These are phyloP conservation scores for Pyrenopolyporus hunteri DNA, from an alignment of 495 filamentous ascomycete species.

Conservation along the genomic window DNA sequence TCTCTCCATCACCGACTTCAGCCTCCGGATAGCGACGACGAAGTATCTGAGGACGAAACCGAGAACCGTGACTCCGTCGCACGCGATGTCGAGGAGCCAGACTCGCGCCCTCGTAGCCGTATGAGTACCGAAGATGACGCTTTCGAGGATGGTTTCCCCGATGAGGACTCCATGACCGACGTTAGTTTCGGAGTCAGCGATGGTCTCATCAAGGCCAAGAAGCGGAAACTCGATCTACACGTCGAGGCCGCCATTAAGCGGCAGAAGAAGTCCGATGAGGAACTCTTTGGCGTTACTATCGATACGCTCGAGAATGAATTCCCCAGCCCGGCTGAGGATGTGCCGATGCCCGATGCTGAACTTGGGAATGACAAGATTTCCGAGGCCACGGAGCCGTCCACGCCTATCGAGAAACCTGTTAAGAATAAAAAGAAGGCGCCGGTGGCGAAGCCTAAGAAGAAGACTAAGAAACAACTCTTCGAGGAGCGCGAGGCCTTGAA, in stretches of 20 bases:
- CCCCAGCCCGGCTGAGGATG: slow-evolving; percentile 49
- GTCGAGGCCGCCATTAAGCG: slow-evolving; percentile 69
- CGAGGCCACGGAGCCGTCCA: slow-evolving; percentile 36
- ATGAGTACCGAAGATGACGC: slow-evolving; percentile 71
- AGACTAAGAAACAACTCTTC: slow-evolving; percentile 75
- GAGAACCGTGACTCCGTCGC: slow-evolving; percentile 60
- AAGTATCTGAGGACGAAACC: slow-evolving; percentile 56
- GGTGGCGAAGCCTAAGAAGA: slow-evolving; percentile 63
- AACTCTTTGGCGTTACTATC: slow-evolving; percentile 70
- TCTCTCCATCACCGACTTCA: slow-evolving; percentile 61
- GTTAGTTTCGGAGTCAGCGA: slow-evolving; percentile 57
- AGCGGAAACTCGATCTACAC: slow-evolving; percentile 71
- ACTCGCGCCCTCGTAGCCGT: slow-evolving; percentile 79
- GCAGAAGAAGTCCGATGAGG: slow-evolving; percentile 76
- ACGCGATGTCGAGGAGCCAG: slow-evolving; percentile 79
- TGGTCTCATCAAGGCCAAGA: slow-evolving; percentile 56
- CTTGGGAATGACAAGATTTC: slow-evolving; percentile 44
- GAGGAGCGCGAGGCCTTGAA: slow-evolving; percentile 71
- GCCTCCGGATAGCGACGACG: slow-evolving; percentile 63
- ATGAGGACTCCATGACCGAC: slow-evolving; percentile 64
- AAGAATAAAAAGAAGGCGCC: slow-evolving; percentile 51
- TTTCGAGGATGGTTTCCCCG: slow-evolving; percentile 66
- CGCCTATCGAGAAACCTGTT: slow-evolving; percentile 24
- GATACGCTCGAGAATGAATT: slow-evolving; percentile 58
- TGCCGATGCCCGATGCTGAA: slow-evolving; percentile 48